These are phyloP conservation scores for Olyra latifolia DNA, from an alignment of 176 grass and related monocot genomes.

Conservation along the genomic window DNA sequence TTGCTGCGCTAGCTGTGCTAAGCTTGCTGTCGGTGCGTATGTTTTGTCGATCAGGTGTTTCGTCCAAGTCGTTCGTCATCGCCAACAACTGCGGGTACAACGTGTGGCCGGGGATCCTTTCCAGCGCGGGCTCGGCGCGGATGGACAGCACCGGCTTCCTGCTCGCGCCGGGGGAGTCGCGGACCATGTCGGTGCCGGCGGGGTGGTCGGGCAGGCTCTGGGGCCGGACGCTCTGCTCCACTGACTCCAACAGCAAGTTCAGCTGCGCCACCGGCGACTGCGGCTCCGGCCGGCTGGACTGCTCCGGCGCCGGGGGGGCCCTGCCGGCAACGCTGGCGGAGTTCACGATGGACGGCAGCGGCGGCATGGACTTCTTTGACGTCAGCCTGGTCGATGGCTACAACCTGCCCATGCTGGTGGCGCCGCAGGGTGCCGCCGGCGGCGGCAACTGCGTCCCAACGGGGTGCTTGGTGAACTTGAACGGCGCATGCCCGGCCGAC, in stretches of 20 bases:
- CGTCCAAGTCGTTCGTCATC: slow-evolving; percentile 23
- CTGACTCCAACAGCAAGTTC: slow-evolving; percentile 32
- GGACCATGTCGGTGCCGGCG: slow-evolving; percentile 22
- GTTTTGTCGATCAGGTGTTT: background rate
- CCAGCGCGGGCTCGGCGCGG: slow-evolving; percentile 24
- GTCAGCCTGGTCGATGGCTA: slow-evolving; percentile 71
- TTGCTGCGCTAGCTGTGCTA: background rate
- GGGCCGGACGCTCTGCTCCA: slow-evolving; percentile 51
- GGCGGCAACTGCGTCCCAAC: slow-evolving; percentile 17
- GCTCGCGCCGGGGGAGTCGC: slow-evolving; percentile 32
- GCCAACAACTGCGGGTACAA: slow-evolving; percentile 56
- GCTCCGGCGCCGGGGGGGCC: background rate
- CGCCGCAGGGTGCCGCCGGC: slow-evolving; percentile 21
- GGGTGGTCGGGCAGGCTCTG: slow-evolving; percentile 65
- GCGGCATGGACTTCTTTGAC: slow-evolving; percentile 57
- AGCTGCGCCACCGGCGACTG: slow-evolving; percentile 57
- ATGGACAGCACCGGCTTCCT: slow-evolving; percentile 48
- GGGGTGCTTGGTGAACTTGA: slow-evolving; percentile 60
- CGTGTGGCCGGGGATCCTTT: slow-evolving; percentile 62
- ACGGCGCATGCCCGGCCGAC: slow-evolving; percentile 64
- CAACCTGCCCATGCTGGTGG: slow-evolving; percentile 58
- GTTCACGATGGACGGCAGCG: slow-evolving; percentile 37
- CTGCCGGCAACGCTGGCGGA: background rate
- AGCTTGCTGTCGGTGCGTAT: background rate
- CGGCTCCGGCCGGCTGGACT: slow-evolving; percentile 39